Percentiles rank a stretch among this genome's conserved stretches.
phyloP scores from a whole-genome alignment of 2,329 filamentous ascomycete genomes.

The Escovopsis sp. region DNA sequence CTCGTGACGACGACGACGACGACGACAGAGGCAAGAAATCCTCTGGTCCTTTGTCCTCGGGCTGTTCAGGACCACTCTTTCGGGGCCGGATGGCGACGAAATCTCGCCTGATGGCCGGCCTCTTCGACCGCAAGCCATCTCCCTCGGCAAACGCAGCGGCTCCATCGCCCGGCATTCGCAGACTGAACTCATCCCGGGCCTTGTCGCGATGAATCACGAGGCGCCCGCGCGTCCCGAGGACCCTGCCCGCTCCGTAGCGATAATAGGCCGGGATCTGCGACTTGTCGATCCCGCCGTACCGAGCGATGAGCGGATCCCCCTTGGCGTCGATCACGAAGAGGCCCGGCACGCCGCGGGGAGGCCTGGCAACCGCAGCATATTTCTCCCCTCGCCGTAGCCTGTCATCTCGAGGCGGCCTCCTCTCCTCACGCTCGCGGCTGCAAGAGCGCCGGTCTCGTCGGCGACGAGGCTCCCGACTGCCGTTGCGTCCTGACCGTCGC shows the following conservation, averaged over 20 bases:
- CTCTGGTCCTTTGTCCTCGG: conserved; percentile 14
- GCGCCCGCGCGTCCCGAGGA: conserved; percentile 49
- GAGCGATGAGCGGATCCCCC: conserved; percentile 61
- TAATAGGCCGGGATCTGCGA: conserved; percentile 58
- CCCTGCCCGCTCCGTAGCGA: conserved; percentile 49
- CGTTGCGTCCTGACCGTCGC: conserved; percentile 5
- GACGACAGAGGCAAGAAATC: conserved; percentile 33
- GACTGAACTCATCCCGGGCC: conserved; percentile 38
- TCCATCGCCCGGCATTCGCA: conserved; percentile 28
- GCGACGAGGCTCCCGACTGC: conserved; percentile 8
- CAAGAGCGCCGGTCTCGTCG: conserved; percentile 6
- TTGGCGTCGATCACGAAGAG: conserved; percentile 51
- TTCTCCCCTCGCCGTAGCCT: conserved; percentile 1
- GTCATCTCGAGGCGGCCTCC: neutral
- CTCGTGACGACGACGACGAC: conserved; percentile 21
- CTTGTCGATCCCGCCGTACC: conserved; percentile 59
- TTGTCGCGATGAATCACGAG: conserved; percentile 53
- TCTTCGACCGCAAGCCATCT: conserved; percentile 30
- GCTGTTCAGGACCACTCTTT: conserved; percentile 9
- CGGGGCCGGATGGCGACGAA: conserved; percentile 24
- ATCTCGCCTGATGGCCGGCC: conserved; percentile 21
- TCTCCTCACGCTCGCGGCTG: conserved; percentile 3
- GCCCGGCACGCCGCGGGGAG: conserved; percentile 9
- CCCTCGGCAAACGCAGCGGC: conserved; percentile 21
- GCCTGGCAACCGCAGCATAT: neutral